Conservation (phyloP, 2,329 filamentous ascomycete genomes). For the Fusarium decemcellulare region DNA sequence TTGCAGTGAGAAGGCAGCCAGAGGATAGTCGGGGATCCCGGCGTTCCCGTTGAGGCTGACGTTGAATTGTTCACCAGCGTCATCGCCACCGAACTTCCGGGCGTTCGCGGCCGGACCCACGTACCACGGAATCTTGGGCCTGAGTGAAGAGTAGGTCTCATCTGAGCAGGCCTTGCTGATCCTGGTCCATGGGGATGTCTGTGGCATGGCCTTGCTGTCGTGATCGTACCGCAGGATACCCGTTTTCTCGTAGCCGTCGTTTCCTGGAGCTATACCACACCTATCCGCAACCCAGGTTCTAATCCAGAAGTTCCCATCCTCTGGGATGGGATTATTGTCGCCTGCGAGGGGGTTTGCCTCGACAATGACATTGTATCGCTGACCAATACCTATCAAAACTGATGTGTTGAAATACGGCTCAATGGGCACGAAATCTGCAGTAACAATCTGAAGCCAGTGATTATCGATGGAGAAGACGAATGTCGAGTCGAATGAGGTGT, state of each 20-base stretch:
- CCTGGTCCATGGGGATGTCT: constrained; percentile 10
- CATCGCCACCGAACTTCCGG: not conserved
- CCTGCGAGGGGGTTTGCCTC: constrained; percentile 33
- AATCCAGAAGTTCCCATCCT: constrained; percentile 43
- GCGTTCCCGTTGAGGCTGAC: constrained; percentile 21
- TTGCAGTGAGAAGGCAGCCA: constrained; percentile 31
- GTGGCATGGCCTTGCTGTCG: constrained; percentile 9
- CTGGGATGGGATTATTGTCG: constrained; percentile 19
- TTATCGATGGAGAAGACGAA: constrained; percentile 44
- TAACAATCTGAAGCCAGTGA: constrained; percentile 36
- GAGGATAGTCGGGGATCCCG: constrained; percentile 22
- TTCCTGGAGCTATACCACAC: constrained; percentile 7
- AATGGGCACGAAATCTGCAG: constrained; percentile 39
- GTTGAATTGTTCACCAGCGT: constrained; percentile 31
- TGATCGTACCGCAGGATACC: constrained; percentile 36
- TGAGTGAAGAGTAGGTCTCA: constrained; percentile 32
- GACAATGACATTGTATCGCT: constrained; percentile 39
- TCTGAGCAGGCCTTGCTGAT: constrained; percentile 34
- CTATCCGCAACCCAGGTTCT: constrained; percentile 31
- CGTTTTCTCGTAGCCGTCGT: constrained; percentile 30
- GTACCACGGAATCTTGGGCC: constrained; percentile 39
- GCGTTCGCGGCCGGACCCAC: constrained; percentile 37
- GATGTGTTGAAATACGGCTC: constrained; percentile 33
- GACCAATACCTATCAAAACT: constrained; percentile 36
- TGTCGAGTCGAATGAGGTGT: constrained; percentile 39